phyloP scores from a whole-genome alignment of 2,329 filamentous ascomycete species.

The Sarocladium brachiariae region DNA sequence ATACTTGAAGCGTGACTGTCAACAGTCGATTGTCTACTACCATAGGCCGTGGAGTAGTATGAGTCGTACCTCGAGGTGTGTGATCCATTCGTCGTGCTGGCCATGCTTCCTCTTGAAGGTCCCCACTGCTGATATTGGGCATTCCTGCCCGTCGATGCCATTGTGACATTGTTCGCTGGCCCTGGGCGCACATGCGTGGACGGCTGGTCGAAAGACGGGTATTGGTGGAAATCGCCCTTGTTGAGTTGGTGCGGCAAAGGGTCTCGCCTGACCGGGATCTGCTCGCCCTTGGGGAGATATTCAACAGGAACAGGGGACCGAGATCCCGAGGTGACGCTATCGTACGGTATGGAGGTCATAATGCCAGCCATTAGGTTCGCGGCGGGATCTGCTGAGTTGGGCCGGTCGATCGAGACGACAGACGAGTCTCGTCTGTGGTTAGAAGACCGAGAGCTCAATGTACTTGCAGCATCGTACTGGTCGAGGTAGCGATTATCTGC shows the following conservation, averaged over 20 bases:
- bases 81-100: slow-evolving; percentile 41
- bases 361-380: slow-evolving; percentile 69
- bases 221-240: slow-evolving; percentile 84
- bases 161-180: slow-evolving; percentile 52
- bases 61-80: slow-evolving; percentile 59
- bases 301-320: slow-evolving; percentile 68
- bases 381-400: slow-evolving; percentile 55
- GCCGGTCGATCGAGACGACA: slow-evolving; percentile 62
- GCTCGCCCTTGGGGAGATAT: slow-evolving; percentile 62
- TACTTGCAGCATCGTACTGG: slow-evolving; percentile 51
- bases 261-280: slow-evolving; percentile 57
- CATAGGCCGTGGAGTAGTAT: slow-evolving; percentile 24
- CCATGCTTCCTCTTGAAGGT: slow-evolving; percentile 46
- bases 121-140: slow-evolving; percentile 74
- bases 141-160: slow-evolving; percentile 64
- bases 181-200: slow-evolving; percentile 30
- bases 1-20: slow-evolving; percentile 4
- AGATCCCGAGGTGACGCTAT: slow-evolving; percentile 57
- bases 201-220: slow-evolving; percentile 63
- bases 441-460: slow-evolving; percentile 61
- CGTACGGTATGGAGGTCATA: slow-evolving; percentile 84
- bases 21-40: background rate
- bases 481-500: slow-evolving; percentile 54
- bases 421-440: slow-evolving; percentile 66
- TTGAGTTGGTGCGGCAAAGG: slow-evolving; percentile 78